Conservation (phyloP, 805 yeast genomes). For the Wickerhamiella cacticola region DNA sequence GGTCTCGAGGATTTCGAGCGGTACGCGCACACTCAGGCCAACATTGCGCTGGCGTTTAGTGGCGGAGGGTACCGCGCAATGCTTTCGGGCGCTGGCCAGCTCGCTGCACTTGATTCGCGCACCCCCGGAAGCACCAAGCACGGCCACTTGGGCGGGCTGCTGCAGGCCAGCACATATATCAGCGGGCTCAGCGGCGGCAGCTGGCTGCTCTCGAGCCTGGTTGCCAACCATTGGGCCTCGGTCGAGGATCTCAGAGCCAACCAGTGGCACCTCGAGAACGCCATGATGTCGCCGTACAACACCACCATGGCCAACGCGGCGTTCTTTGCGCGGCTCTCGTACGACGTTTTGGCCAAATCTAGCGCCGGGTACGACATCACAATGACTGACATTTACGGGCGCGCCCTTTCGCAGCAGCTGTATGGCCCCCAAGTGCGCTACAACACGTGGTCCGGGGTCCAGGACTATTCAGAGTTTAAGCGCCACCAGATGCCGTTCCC, state of each 20-base stretch:
- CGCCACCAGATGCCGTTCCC: constrained; percentile 48
- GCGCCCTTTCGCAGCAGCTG: constrained; percentile 48
- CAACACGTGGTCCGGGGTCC: constrained; percentile 40
- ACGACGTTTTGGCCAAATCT: constrained; percentile 2
- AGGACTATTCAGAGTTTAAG: constrained; percentile 45
- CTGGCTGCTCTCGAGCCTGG: constrained; percentile 45
- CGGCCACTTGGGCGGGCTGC: constrained; percentile 35
- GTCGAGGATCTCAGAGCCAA: not conserved
- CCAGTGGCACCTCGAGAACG: not conserved
- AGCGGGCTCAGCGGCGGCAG: constrained; percentile 60
- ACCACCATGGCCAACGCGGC: constrained; percentile 7
- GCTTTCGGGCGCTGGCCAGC: constrained; percentile 43
- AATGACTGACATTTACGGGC: constrained; percentile 61
- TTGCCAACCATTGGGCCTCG: constrained; percentile 27
- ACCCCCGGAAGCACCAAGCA: not conserved
- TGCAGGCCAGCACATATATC: constrained; percentile 43
- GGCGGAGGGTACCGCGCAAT: constrained; percentile 81
- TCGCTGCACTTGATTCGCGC: constrained; percentile 1
- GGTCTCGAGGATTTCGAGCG: not conserved
- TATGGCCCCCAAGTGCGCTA: constrained; percentile 43
- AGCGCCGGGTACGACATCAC: constrained; percentile 49
- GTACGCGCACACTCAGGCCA: not conserved
- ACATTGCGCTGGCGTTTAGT: constrained; percentile 41
- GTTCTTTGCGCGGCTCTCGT: not conserved
- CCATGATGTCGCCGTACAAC: constrained; percentile 6